Base-by-base conservation (phyloP, 495 filamentous ascomycete species). In the Penicillium parvum region DNA sequence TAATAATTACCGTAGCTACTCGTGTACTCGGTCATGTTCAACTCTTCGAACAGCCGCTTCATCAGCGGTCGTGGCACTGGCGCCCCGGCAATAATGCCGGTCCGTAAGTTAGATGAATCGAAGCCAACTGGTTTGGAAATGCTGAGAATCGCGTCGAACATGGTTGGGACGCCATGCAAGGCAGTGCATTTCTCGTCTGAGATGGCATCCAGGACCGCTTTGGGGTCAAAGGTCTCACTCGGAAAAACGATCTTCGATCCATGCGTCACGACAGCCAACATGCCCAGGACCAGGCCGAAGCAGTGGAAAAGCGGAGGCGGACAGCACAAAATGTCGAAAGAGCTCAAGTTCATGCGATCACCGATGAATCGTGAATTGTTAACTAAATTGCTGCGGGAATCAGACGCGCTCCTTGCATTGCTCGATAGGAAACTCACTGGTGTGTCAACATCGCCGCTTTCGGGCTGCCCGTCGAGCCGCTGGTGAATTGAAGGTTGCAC, bases 381-480 rank as follows among this genome's bases (percentile, higher is more conserved):
- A 16, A 85, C 72, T 21, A 85, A 66, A 63, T 83, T 84, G 57
- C 80, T 82, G 37, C 14, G 32, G 26, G n/a, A 5, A 4, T 19
- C 16, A 19, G 15, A n/a, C 20, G 32, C 49, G 36, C 55, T 33
- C 20, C 18, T 0, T 12, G 17, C 11, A 17, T 9, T 1, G 11
- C 11, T 2, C n/a, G n/a, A n/a, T n/a, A 19, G 18, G 21, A 22
- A 14, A 65, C 73, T 33, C 68, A 81, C 78, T 80, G 70, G 49
- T 86, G 83, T 1, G 82, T 85, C 41, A 87, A 66, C 81, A 85
- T 86, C n/a, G 82, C 81, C 3, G 82, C 82, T 49, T 87, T 86
- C 27, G 83, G 83, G 18, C 77, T 75, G 3, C 83, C 83, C 0
- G 83, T 86, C 11, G 82, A 83, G 17, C 83, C 83, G 54, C 77